Conservation (phyloP, 2,329 filamentous ascomycete species). For the Beauveria sp. region DNA sequence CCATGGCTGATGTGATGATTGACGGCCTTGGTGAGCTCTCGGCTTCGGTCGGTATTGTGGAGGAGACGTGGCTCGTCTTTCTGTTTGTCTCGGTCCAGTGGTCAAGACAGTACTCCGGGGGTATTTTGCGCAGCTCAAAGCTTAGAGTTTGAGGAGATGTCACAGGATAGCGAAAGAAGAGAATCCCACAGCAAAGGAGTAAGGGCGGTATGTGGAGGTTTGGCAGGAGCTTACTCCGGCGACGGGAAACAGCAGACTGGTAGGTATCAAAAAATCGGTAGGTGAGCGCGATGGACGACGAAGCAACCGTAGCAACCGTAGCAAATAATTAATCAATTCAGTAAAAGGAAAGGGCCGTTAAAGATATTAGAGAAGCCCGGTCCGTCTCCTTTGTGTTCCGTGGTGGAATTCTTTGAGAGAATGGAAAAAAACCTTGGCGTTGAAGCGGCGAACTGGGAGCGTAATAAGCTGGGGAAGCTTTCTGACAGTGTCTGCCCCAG, state of each 20-base stretch:
- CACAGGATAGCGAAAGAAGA: not conserved
- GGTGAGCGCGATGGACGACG: not conserved
- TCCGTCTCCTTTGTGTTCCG: not conserved
- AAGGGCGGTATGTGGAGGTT: not conserved
- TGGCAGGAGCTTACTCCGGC: no score
- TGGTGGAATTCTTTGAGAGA: not conserved
- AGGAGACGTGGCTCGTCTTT: not conserved
- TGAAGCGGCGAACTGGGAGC: not conserved
- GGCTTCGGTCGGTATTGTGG: not conserved
- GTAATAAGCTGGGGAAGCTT: conserved; percentile 1
- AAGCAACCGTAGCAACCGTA: not conserved
- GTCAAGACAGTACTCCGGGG: not conserved
- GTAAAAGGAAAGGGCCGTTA: not conserved
- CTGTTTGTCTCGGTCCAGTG: not conserved
- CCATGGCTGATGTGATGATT: conserved; percentile 18
- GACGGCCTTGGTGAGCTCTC: not conserved
- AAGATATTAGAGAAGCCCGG: not conserved
- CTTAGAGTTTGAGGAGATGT: not conserved
- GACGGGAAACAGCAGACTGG: no score
- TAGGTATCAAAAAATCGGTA: not conserved
- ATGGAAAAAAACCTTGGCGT: not conserved
- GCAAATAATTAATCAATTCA: not conserved
- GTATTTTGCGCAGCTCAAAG: not conserved
- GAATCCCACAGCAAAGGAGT: not conserved
- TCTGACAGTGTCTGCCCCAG: not conserved